Base-by-base conservation (phyloP, 108 stramenopile species). In the Pseudonitzschia delicatissima region DNA sequence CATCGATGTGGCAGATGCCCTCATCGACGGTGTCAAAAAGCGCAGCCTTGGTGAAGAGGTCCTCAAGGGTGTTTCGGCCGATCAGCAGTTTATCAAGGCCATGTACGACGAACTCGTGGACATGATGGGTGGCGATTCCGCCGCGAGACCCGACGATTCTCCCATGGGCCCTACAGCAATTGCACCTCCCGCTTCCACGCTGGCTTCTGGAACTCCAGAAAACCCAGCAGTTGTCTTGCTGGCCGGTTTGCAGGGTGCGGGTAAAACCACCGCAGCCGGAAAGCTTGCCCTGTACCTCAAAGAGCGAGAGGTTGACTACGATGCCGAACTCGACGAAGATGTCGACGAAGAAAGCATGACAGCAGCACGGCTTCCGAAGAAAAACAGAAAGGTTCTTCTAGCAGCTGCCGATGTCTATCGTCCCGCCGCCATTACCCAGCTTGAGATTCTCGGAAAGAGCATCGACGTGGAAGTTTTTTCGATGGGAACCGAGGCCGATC, bases 361-460 rank as follows among this genome's bases (percentile, higher is more conserved):
- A 45, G 74, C 79, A 1, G 82, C 63, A 32, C 72, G 81, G 3
- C 51, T 95, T 53, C 89, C 91, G 0, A 91, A 77, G 25, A 73
- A 84, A 26, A 71, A 91, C 34, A 73, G 93, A 5, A 89, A 91
- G 66, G 94, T 96, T 1, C 77, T 98, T 13, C 64, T 98, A 45
- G 94, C 79, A 21, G 96, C 97, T 25, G 95, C 91, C 9, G 97
- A 98, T 83, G 90, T 98, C 1, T 97, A 97, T 68, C 92, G 97
- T 57, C 97, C 97, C 2, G 97, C 97, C 0, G 97, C 97, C 23
- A 93, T 96, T 69, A 79, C 92, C 62, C 97, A 98, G 74, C 82
- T 98, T 35, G 71, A 93, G 57, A 80, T 95, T 61, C 77, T 98
- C 37, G 96, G 95, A 28, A 76, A 84, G 59, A 66, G 68, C 32